Percentiles rank a stretch among this genome's conserved stretches.
These are phyloP conservation scores for Rhodomyrtus tomentosa DNA, from an alignment of 345 rosid species.

Conservation along the genomic window DNA sequence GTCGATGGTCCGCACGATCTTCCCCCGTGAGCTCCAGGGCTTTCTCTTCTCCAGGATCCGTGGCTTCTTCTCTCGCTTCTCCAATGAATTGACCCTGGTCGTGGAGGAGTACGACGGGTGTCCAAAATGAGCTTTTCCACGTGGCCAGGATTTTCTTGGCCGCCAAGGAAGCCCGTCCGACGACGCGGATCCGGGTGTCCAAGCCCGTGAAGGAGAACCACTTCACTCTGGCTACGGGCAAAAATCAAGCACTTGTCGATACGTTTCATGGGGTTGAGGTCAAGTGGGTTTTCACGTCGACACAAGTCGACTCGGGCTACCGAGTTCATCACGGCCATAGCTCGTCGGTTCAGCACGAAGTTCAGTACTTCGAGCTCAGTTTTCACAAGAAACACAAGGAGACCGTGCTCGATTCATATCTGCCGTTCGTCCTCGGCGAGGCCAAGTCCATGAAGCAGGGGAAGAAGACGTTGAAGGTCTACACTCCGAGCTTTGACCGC, in stretches of 20 bases:
- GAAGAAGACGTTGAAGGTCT: conserved; percentile 44
- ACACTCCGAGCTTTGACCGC: conserved; percentile 27
- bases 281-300: conserved; percentile 29
- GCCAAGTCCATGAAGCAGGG: conserved; percentile 25
- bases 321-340: conserved; percentile 3
- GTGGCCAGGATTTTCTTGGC: conserved; percentile 35
- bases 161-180: conserved; percentile 22
- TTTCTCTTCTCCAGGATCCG: conserved; percentile 13
- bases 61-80: conserved; percentile 20
- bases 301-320: conserved; percentile 14
- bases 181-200: conserved; percentile 31
- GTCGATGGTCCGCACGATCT: conserved; percentile 24
- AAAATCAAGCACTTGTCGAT: conserved; percentile 35
- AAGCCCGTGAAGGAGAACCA: conserved; percentile 42
- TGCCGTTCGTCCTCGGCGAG: conserved; percentile 35
- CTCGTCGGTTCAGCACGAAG: conserved; percentile 14
- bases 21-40: conserved; percentile 28
- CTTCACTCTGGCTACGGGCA: conserved; percentile 28
- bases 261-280: conserved; percentile 33
- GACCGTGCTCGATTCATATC: conserved; percentile 30
- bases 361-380: conserved; percentile 29
- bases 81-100: conserved; percentile 30
- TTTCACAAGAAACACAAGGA: conserved; percentile 48
- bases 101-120: conserved; percentile 31
- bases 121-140: conserved; percentile 27